Base-by-base conservation (phyloP, 805 yeast genomes). In the Tetrapisispora iriomotensis region DNA sequence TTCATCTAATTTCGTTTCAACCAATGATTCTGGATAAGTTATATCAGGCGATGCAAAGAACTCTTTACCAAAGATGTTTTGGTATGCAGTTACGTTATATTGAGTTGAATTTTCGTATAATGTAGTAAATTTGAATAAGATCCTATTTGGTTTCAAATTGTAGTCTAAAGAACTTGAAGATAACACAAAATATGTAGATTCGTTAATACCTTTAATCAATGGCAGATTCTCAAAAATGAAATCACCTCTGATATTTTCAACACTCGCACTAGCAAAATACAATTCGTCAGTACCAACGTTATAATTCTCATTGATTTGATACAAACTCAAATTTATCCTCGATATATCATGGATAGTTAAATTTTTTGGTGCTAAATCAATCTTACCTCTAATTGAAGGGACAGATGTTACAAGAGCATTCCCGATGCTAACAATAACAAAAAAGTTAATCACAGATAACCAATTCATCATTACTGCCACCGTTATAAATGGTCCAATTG, bases 61-160 rank as follows among this genome's bases (percentile, higher is more conserved):
- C 38, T 61, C 64, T 40, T 51, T 58, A 10, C 65, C 65, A 31
- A 58, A 56, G 13, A 38, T 41, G 27, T 61, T 61, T 14, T 45
- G 54, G 35, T 41, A 58, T 2, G 60, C 64, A n/a, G 41, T 49
- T 8, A 45, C 9, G 6, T 10, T 29, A 19, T 18, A 17, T 13
- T 29, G 29, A 0, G 41, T 24, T 1, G 48, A 45, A n/a, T 49
- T 55, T 22, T 50, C 42, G 14, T 49, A 47, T 13, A 46, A 40
- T 3, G 32, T 22, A 6, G 29, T 24, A 24, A 54, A 48, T 34
- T 53, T 53, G 3, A 59, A 31, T 15, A 61, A 39, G 8, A 61
- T 45, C 40, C 65, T 58, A 36, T 53, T 57, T 19, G 65, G 65
- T 25, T 49, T 53, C 41, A 61, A 39, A 45, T 61, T 61, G 35